Evolutionary conservation across 2,329 filamentous ascomycete genomes (phyloP), one percentile per base, ranked within the genome.

Genomic region (Lojkania enalia): DNA sequence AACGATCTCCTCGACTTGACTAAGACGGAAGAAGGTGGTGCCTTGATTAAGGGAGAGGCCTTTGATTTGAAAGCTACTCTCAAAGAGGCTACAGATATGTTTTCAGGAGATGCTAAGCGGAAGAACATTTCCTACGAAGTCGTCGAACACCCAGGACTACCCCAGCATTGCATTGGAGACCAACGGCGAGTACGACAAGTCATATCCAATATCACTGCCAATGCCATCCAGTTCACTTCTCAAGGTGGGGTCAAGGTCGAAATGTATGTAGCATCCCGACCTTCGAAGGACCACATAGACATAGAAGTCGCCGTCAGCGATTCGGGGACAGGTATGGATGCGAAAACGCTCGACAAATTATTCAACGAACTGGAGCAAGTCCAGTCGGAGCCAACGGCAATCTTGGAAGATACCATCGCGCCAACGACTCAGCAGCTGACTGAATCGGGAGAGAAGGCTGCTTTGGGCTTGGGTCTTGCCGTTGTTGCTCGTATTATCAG

Each of bases 1-100:
- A 96, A 96, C 54, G 90, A 96, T 64, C 76, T 96, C 1, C 76
- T 96, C 0, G 90, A 96, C 62, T 74, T 96, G 20, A 95, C 91
- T 1, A 94, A 95, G 61, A 87, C 87, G 0, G 90, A 95, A 64
- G 87, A 91, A 64, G 90, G 90, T 0, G 85, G 86, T 36, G 80
- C 84, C 1, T 71, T 95, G 3, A 79, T 92, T 61, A 92, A 90
- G 57, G 85, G 91, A 44, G 90, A 95, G 60, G 71, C 85, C 0
- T 90, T 96, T 38, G 83, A 95, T 58, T 74, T 96, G 3, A 72
- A 74, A 13, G 73, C 74, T 0, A 92, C 88, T 1, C 77, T 96
- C 2, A 75, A 75, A n/a, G 89, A 95, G 65, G 89, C 89, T 0
- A 87, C 86, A 0, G 82, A 87, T 11, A 80, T 86, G 30, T 95